phyloP scores from a whole-genome alignment of 257 asterid genomes.

The Solanum boliviense region DNA sequence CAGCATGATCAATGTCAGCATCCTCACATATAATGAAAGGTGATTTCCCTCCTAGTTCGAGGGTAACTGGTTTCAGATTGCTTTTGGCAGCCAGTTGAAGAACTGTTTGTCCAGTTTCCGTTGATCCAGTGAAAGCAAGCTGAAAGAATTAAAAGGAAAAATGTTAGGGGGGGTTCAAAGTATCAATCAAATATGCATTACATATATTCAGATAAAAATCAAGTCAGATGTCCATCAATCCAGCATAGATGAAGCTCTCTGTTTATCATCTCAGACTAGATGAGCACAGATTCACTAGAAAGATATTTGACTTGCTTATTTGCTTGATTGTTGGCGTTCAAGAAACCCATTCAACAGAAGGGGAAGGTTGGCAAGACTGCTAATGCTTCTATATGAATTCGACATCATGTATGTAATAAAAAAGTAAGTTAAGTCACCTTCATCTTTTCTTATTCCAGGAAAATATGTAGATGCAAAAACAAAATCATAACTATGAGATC shows the following conservation, averaged over 20 bases:
- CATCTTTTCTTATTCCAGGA: neutral
- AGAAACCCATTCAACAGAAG: neutral
- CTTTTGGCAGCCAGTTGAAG: conserved; percentile 62
- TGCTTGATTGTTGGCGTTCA: neutral
- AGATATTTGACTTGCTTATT: neutral
- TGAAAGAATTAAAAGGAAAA: conserved; percentile 10
- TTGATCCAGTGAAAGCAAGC: conserved; percentile 87
- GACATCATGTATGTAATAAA: neutral
- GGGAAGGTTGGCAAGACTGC: neutral
- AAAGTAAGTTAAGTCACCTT: neutral
- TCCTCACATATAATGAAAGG: conserved; percentile 67
- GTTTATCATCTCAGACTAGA: neutral
- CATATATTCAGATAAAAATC: neutral
- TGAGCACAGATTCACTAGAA: neutral
- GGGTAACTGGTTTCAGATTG: conserved; percentile 69
- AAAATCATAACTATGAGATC: neutral
- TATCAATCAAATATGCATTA: neutral
- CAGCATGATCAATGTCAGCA: conserved; percentile 58
- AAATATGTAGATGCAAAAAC: neutral
- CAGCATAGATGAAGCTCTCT: neutral
- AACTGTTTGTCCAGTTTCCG: conserved; percentile 45
- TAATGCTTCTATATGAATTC: neutral
- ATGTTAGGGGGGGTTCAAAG: neutral
- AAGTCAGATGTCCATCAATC: neutral
- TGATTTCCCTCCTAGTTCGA: conserved; percentile 83